A percentile compares a stretch with the other conserved stretches of the same genome.
Evolutionary conservation across 345 rosid species (phyloP).

Genomic region (Balakata baccata): DNA sequence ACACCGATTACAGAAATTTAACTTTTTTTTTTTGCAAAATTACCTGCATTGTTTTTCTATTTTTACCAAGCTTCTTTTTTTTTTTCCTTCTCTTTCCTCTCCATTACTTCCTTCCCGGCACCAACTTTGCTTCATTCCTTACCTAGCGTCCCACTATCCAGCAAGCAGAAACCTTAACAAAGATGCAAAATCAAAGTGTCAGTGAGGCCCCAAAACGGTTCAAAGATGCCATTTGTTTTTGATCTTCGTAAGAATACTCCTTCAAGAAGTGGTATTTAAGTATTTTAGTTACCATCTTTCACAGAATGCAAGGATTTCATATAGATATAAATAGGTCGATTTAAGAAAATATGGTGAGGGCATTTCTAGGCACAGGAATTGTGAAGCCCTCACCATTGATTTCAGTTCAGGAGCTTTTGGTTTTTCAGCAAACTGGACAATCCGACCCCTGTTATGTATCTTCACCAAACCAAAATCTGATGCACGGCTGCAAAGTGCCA

Average conservation of each 20-base stretch:
- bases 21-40: no score
- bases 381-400: conserved; percentile 62
- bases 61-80: no score
- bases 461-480: conserved; percentile 89
- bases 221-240: not conserved
- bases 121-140: no score
- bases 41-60: no score
- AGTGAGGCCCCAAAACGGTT: no score
- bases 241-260: not conserved
- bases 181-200: no score
- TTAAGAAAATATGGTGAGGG: not conserved
- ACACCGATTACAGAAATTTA: no score
- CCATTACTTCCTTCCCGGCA: no score
- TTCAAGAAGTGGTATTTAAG: not conserved
- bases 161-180: no score
- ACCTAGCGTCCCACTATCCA: no score
- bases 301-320: not conserved
- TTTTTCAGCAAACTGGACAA: conserved; percentile 76
- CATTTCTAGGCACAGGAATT: conserved; percentile 2
- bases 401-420: conserved; percentile 70
- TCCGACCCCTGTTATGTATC: conserved; percentile 58
- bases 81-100: no score
- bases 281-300: not conserved
- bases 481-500: conserved; percentile 64
- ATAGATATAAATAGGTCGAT: not conserved